Conservation (phyloP, 768 basidiomycete genomes). For the Boletus edulis region DNA sequence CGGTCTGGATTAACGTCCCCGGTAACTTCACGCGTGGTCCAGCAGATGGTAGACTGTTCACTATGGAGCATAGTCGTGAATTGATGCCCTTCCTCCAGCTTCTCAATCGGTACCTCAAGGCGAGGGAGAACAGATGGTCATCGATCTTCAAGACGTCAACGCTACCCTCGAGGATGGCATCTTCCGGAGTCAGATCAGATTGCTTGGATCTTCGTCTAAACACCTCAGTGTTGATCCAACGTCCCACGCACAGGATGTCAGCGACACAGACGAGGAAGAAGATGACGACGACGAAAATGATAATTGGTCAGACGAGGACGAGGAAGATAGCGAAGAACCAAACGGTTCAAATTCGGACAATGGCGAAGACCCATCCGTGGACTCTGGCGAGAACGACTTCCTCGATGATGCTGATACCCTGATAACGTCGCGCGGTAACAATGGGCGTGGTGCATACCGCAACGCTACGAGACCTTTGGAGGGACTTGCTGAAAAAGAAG, state of each 20-base stretch:
- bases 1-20: slow-evolving; percentile 96
- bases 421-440: slow-evolving; percentile 25
- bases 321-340: not conserved
- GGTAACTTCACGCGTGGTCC: slow-evolving; percentile 89
- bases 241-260: slow-evolving; percentile 29
- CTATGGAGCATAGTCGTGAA: not conserved
- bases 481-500: slow-evolving; percentile 36
- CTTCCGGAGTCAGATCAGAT: slow-evolving; percentile 72
- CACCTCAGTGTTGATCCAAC: slow-evolving; percentile 49
- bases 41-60: slow-evolving; percentile 47
- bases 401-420: slow-evolving; percentile 3
- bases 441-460: slow-evolving; percentile 52
- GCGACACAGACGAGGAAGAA: slow-evolving; percentile 36
- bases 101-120: slow-evolving; percentile 72
- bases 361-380: not conserved
- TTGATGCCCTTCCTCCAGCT: slow-evolving; percentile 39
- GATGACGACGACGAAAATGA: slow-evolving; percentile 20
- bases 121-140: slow-evolving; percentile 97
- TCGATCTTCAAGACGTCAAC: slow-evolving; percentile 87
- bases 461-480: slow-evolving; percentile 36
- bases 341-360: slow-evolving; percentile 3
- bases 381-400: not conserved
- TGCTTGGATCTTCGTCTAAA: slow-evolving; percentile 80
- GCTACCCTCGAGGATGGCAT: slow-evolving; percentile 84
- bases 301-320: slow-evolving; percentile 13